Evolutionary conservation across 2,329 filamentous ascomycete genomes (phyloP).

Genomic region (Alternaria sp.): DNA sequence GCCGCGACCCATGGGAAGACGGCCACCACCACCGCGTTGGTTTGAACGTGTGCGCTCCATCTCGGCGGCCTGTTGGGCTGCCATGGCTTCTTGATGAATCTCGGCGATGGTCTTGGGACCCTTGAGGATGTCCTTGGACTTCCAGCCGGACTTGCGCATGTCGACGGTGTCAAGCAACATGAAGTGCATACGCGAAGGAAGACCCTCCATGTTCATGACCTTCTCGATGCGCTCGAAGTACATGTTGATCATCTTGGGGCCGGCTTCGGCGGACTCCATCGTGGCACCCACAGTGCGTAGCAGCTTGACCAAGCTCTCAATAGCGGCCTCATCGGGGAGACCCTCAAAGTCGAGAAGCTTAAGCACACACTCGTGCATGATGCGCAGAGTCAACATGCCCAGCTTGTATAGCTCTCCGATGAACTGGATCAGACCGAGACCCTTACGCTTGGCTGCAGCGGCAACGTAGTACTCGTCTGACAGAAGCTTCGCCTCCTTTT

Average conservation of each 20-base stretch:
- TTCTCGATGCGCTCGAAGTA: conserved; percentile 90
- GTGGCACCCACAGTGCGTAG: conserved; percentile 89
- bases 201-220: conserved; percentile 75
- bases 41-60: conserved; percentile 63
- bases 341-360: conserved; percentile 96
- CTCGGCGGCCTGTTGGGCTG: conserved; percentile 82
- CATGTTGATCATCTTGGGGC: conserved; percentile 83
- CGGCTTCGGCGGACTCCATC: conserved; percentile 81
- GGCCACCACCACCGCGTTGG: conserved; percentile 71
- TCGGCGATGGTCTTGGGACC: conserved; percentile 96
- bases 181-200: conserved; percentile 89
- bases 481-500: conserved; percentile 85
- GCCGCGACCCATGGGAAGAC: conserved; percentile 77
- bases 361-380: conserved; percentile 99
- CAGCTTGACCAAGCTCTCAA: conserved; percentile 93
- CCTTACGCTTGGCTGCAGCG: conserved; percentile 92
- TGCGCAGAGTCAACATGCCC: conserved; percentile 96
- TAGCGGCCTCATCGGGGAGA: conserved; percentile 90
- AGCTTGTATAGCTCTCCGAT: conserved; percentile 99
- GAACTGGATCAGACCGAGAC: conserved; percentile 97
- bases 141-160: conserved; percentile 78
- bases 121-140: conserved; percentile 88
- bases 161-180: conserved; percentile 97
- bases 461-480: conserved; percentile 97
- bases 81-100: conserved; percentile 82